A percentile compares a stretch with the other conserved stretches of the same genome.
Evolutionary conservation across 1,284 basidiomycete genomes (phyloP).

Genomic region (Microbotryum saponariae): DNA sequence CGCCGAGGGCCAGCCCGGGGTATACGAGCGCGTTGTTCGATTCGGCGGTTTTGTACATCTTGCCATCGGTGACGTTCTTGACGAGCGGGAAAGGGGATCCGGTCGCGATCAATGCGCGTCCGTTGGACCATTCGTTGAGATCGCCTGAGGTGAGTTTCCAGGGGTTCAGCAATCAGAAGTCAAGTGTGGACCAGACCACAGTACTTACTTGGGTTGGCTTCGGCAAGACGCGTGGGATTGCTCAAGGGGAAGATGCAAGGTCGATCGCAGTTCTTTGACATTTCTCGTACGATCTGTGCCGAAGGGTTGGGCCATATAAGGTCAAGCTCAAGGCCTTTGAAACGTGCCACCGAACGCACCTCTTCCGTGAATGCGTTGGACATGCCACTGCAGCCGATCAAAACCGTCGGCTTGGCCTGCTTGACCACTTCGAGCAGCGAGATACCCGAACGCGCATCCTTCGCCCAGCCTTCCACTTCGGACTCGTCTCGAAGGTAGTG

Average conservation of each 20-base stretch:
- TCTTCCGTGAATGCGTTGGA: constrained; percentile 73
- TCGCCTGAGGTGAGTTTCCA: constrained; percentile 44
- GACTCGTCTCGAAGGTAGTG: constrained; percentile 42
- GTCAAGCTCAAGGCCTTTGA: background rate
- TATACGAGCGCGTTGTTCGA: constrained; percentile 56
- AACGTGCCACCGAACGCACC: constrained; percentile 41
- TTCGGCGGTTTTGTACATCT: constrained; percentile 54
- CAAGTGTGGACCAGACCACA: constrained; percentile 1
- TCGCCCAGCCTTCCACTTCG: constrained; percentile 44
- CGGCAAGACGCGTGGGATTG: constrained; percentile 68
- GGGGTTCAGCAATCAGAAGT: background rate
- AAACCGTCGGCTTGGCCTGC: constrained; percentile 58
- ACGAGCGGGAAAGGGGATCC: constrained; percentile 67
- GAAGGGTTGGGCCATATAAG: too few species aligned
- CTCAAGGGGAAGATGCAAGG: constrained; percentile 70
- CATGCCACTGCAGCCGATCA: constrained; percentile 74
- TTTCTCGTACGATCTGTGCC: constrained; percentile 49
- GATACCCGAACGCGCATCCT: constrained; percentile 47
- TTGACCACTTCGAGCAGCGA: constrained; percentile 60
- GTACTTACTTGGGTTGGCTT: constrained; percentile 53
- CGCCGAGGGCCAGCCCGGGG: constrained; percentile 57
- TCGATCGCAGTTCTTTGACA: constrained; percentile 58
- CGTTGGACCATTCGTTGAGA: constrained; percentile 65
- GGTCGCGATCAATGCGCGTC: constrained; percentile 66
- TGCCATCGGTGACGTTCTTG: constrained; percentile 12